Conservation (phyloP, 2,329 filamentous ascomycete genomes). For the Alternaria dauci region DNA sequence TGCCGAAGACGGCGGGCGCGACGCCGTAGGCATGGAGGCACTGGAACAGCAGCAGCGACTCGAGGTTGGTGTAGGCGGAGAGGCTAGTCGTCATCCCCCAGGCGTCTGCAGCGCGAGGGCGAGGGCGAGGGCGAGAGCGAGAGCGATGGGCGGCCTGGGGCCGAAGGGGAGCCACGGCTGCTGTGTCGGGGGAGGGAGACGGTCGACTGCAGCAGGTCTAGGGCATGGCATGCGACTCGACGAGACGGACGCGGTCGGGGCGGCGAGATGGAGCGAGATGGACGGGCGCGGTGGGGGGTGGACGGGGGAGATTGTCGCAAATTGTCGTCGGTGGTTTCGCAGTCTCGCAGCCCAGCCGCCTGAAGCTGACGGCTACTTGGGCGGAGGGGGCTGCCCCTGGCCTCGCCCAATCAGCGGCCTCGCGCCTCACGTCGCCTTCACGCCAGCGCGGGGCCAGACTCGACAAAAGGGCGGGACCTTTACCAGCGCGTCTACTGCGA, state of each 20-base stretch:
- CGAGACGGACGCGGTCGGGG: conserved; percentile 23
- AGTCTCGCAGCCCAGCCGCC: conserved; percentile 14
- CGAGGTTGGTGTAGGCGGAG: conserved; percentile 80
- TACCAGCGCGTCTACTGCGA: background rate
- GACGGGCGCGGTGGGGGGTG: conserved; percentile 11
- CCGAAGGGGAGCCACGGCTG: conserved; percentile 50
- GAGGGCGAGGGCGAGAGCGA: conserved; percentile 12
- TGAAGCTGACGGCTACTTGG: background rate
- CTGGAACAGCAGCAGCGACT: conserved; percentile 86
- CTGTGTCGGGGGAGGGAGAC: conserved; percentile 37
- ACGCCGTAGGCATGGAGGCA: conserved; percentile 74
- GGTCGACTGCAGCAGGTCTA: conserved; percentile 33
- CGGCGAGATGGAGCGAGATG: conserved; percentile 30
- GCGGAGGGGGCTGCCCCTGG: background rate
- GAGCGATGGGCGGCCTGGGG: conserved; percentile 18
- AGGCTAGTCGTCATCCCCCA: conserved; percentile 66
- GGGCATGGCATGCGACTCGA: conserved; percentile 32
- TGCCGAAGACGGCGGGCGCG: conserved; percentile 70
- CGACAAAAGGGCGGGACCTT: conserved; percentile 1
- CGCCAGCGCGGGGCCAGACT: conserved; percentile 16
- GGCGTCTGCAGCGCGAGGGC: conserved; percentile 40
- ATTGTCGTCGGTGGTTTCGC: conserved; percentile 15
- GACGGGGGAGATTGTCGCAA: conserved; percentile 21
- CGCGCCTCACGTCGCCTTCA: conserved; percentile 1
- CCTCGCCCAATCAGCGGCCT: conserved; percentile 16